Evolutionary conservation across 176 grass and related monocot species (phyloP).

Genomic region (Aegilops umbellulata): DNA sequence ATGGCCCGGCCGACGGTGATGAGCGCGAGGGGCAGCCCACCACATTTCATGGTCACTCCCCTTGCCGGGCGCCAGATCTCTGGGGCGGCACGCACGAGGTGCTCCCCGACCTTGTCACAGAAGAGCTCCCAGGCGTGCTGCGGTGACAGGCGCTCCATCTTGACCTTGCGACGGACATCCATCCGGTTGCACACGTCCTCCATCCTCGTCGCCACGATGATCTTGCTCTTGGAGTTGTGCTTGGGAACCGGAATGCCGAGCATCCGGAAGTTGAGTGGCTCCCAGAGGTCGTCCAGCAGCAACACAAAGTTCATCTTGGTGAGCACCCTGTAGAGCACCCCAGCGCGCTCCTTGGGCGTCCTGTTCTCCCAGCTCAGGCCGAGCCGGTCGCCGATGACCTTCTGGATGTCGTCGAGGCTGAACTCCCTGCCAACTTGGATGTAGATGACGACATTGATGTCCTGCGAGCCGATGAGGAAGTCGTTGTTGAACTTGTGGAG

Average conservation of each 20-base stretch:
- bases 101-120: slow-evolving; percentile 70
- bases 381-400: slow-evolving; percentile 69
- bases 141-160: slow-evolving; percentile 68
- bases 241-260: slow-evolving; percentile 72
- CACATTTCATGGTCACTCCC: slow-evolving; percentile 55
- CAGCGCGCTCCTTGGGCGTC: slow-evolving; percentile 61
- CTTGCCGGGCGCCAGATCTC: slow-evolving; percentile 56
- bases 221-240: slow-evolving; percentile 66
- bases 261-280: slow-evolving; percentile 75
- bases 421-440: slow-evolving; percentile 57
- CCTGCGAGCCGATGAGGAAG: slow-evolving; percentile 46
- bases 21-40: slow-evolving; percentile 72
- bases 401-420: slow-evolving; percentile 57
- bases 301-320: slow-evolving; percentile 91
- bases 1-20: slow-evolving; percentile 76
- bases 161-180: slow-evolving; percentile 81
- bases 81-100: slow-evolving; percentile 31
- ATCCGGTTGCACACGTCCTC: slow-evolving; percentile 90
- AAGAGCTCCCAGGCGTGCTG: slow-evolving; percentile 68
- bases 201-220: slow-evolving; percentile 78
- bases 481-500: slow-evolving; percentile 91
- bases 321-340: slow-evolving; percentile 70
- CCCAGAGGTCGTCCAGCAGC: slow-evolving; percentile 79
- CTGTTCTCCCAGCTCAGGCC: slow-evolving; percentile 78
- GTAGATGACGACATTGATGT: slow-evolving; percentile 72